A percentile compares a stretch with the other conserved stretches of the same genome.
Evolutionary conservation across 179 eudicot species (phyloP).

Genomic region (Drosera spatulata): DNA sequence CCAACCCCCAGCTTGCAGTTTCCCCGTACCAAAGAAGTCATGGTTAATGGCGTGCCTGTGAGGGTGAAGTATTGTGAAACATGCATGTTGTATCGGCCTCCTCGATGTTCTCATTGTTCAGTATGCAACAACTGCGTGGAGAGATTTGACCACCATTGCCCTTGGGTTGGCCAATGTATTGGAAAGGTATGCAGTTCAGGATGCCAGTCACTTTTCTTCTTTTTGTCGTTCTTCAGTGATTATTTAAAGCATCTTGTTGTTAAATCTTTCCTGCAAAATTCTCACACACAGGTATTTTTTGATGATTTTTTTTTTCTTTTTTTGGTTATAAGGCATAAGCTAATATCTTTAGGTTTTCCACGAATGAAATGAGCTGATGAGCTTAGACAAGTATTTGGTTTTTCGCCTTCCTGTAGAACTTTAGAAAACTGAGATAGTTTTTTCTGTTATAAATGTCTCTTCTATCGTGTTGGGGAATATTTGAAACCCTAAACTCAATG

Average conservation of each 20-base stretch:
- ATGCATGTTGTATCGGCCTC: slow-evolving; percentile 78
- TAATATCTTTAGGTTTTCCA: no score
- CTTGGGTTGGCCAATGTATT: slow-evolving; percentile 26
- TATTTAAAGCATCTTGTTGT: not conserved
- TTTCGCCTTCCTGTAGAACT: no score
- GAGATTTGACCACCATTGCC: slow-evolving; percentile 10
- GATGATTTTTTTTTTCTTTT: no score
- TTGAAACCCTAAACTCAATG: no score
- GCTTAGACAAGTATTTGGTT: no score
- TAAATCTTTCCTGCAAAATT: not conserved
- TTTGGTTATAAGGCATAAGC: no score
- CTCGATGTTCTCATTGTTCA: slow-evolving; percentile 74
- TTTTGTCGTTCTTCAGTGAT: not conserved
- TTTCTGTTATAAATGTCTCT: no score
- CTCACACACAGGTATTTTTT: not conserved
- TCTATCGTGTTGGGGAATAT: no score
- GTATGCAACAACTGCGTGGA: slow-evolving; percentile 70
- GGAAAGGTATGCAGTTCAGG: slow-evolving; percentile 21
- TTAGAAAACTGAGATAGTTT: no score
- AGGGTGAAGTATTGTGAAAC: slow-evolving; percentile 70
- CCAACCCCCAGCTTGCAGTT: slow-evolving; percentile 44
- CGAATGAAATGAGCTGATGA: no score
- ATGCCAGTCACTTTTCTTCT: slow-evolving; percentile 3
- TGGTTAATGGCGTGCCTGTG: slow-evolving; percentile 46
- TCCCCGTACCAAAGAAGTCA: slow-evolving; percentile 46